Conservation (phyloP, 1,284 basidiomycete species). For the Ustilago xerochloae region DNA sequence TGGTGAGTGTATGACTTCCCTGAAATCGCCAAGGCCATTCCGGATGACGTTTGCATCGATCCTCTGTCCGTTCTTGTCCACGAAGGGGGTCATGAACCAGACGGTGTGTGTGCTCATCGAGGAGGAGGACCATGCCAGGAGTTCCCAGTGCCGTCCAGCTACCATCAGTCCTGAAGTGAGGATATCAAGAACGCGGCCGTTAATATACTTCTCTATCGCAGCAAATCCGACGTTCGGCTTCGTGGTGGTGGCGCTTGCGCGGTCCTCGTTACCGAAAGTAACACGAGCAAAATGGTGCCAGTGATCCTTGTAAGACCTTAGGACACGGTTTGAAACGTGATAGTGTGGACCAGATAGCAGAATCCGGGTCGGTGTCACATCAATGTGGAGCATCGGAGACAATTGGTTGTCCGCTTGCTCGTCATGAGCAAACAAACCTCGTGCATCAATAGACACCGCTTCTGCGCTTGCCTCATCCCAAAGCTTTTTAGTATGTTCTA, state of each 20-base stretch:
- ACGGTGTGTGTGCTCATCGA: slow-evolving; percentile 34
- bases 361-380: slow-evolving; percentile 27
- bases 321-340: slow-evolving; percentile 43
- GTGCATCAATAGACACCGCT: neutral
- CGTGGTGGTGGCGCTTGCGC: slow-evolving; percentile 25
- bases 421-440: slow-evolving; percentile 6
- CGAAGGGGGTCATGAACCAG: slow-evolving; percentile 30
- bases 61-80: slow-evolving; percentile 4
- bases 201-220: slow-evolving; percentile 23
- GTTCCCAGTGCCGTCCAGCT: slow-evolving; percentile 28
- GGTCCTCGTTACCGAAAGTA: slow-evolving; percentile 30
- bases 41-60: slow-evolving; percentile 32
- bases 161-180: slow-evolving; percentile 23
- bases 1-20: slow-evolving; percentile 22
- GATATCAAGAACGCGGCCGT: slow-evolving; percentile 14
- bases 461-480: slow-evolving; percentile 23
- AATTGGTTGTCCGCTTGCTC: slow-evolving; percentile 10
- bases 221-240: slow-evolving; percentile 22
- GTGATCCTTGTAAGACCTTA: slow-evolving; percentile 17
- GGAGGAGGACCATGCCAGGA: slow-evolving; percentile 40
- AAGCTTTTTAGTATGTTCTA: neutral
- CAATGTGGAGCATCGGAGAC: slow-evolving; percentile 19
- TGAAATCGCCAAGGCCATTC: slow-evolving; percentile 27
- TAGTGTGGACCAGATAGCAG: slow-evolving; percentile 30
- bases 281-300: slow-evolving; percentile 39